Evolutionary conservation across 768 basidiomycete genomes (phyloP), one percentile per base, ranked within the genome.

Genomic region (Termitomyces sp.): DNA sequence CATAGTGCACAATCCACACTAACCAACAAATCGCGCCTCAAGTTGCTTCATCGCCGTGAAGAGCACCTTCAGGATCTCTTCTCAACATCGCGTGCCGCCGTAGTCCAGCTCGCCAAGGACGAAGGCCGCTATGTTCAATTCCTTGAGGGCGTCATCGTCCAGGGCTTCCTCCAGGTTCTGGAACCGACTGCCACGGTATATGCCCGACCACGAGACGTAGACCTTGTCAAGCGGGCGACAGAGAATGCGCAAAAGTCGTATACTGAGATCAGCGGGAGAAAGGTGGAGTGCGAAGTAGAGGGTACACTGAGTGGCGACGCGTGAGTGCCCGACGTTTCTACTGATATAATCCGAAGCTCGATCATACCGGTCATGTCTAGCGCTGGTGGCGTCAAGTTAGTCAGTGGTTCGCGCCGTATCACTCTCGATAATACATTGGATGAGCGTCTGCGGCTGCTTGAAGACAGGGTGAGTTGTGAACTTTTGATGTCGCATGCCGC

Each of bases 21-120:
- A 59, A 97, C 94, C 62, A 99, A 98, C 80, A 94, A 92, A 67
- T 94, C 95, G 14, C 91, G 97, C 35, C 81, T 99, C 63, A 85
- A 81, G 67, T 81, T 98, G 30, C 83, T 98, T 10, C 90, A 95
- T 68, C 84, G 87, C 56, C 85, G 95, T 48, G 96, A 98, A 72
- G 93, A 97, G 68, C 85, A 94, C 52, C 76, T 98, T 6, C 91
- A 96, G 66, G 86, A 91, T 56, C 83, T 98, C 59, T 98, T 99
- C 71, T 72, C 80, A 8, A 78, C 83, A 2, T 83, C 94, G 1
- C 84, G 91, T 50, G 71, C 75, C 41, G 74, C 82, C 44, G 77
- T 92, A 52, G 73, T 83, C 23, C 75, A 79, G 5, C 80, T 94
- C 11, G 77, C 86, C 19, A 70, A 82, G 58, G 81, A 89, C 53